These are phyloP conservation scores for Solanum ahanhuiri DNA, from an alignment of 257 asterid species.

Conservation along the genomic window DNA sequence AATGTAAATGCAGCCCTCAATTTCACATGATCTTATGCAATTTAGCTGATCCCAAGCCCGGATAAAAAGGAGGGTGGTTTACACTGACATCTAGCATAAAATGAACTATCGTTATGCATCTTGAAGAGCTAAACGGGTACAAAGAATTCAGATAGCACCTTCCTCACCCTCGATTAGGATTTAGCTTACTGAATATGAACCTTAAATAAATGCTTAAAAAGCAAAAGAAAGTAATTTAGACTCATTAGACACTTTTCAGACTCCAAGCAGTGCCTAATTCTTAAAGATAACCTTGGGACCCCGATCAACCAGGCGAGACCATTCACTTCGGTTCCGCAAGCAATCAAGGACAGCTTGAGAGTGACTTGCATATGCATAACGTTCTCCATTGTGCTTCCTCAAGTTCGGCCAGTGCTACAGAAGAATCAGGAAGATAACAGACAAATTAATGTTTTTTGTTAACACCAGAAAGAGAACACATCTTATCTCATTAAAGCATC, in stretches of 20 bases:
- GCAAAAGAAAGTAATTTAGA: neutral
- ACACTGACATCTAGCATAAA: neutral
- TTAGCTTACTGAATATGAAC: neutral
- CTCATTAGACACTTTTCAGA: neutral
- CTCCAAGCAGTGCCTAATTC: neutral
- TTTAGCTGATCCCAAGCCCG: neutral
- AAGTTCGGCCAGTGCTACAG: constrained; percentile 87
- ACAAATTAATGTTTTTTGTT: neutral
- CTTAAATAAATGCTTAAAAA: neutral
- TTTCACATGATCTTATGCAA: neutral
- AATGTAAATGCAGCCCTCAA: neutral
- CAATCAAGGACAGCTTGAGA: constrained; percentile 97
- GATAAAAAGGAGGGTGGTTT: neutral
- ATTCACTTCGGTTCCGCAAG: constrained; percentile 90
- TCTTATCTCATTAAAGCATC: constrained; percentile 1
- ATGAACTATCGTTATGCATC: neutral
- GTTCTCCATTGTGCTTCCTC: constrained; percentile 95
- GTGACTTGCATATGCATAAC: constrained; percentile 91
- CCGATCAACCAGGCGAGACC: constrained; percentile 96
- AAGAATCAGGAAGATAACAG: neutral
- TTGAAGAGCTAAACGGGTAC: neutral
- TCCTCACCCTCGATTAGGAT: neutral
- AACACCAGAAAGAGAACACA: neutral
- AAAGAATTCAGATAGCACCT: neutral
- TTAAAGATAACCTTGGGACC: constrained; percentile 75